A percentile compares a stretch with the other conserved stretches of the same genome.
These are phyloP conservation scores for Xylariaceae sp. DNA, from an alignment of 2,329 filamentous ascomycete species.

Conservation along the genomic window DNA sequence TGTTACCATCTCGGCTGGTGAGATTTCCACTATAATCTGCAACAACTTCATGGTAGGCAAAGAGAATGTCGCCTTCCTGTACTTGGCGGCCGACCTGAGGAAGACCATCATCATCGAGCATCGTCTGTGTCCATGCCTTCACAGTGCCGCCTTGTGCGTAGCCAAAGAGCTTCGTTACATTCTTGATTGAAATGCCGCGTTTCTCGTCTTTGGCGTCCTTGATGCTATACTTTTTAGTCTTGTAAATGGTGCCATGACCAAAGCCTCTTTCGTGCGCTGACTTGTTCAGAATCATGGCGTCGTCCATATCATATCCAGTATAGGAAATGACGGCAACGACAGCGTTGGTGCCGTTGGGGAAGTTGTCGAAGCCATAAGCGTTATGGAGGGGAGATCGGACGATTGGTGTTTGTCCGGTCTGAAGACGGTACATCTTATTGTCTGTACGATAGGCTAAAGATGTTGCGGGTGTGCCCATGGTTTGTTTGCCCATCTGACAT, in stretches of 20 bases:
- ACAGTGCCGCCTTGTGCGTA: conserved; percentile 77
- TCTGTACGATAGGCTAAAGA: conserved; percentile 84
- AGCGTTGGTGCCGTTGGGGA: conserved; percentile 92
- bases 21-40: conserved; percentile 74
- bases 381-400: conserved; percentile 92
- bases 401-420: conserved; percentile 93
- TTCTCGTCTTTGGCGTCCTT: conserved; percentile 81
- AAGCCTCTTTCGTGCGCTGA: conserved; percentile 94
- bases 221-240: conserved; percentile 87
- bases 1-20: conserved; percentile 80
- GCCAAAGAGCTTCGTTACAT: conserved; percentile 79
- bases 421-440: conserved; percentile 93
- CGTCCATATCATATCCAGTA: conserved; percentile 99
- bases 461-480: conserved; percentile 93
- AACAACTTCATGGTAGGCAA: conserved; percentile 84
- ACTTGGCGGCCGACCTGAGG: conserved; percentile 76
- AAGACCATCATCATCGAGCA: conserved; percentile 83
- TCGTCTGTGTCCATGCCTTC: conserved; percentile 64
- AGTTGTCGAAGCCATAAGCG: conserved; percentile 95
- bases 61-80: conserved; percentile 76
- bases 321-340: conserved; percentile 98
- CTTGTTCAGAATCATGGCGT: conserved; percentile 99
- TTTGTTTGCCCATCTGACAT: conserved; percentile 99
- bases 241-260: conserved; percentile 94
- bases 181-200: conserved; percentile 61